Evolutionary conservation across 306 rosid species (phyloP).

Genomic region (Carpinus fangiana): DNA sequence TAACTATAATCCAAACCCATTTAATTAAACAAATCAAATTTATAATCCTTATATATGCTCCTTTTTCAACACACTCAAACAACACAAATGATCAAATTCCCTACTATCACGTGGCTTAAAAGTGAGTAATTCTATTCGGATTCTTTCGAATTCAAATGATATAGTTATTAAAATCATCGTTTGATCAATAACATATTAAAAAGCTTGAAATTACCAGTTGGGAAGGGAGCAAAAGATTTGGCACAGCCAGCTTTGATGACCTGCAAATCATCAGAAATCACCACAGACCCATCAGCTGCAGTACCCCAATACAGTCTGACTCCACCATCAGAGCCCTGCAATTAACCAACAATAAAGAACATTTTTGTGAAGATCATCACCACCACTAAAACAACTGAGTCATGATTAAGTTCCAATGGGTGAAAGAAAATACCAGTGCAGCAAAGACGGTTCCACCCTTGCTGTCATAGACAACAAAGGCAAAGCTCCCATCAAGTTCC

Average conservation of each 20-base stretch:
- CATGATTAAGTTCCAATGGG: background rate
- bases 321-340: constrained; percentile 95
- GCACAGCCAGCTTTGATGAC: constrained; percentile 94
- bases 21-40: too few species aligned
- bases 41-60: too few species aligned
- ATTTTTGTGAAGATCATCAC: background rate
- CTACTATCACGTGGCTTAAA: too few species aligned
- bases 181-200: too few species aligned
- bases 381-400: background rate
- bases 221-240: constrained; percentile 97
- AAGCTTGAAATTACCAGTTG: constrained; percentile 49
- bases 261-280: constrained; percentile 82
- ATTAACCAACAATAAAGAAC: background rate
- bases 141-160: too few species aligned
- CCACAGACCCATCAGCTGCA: constrained; percentile 96
- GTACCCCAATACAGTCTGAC: constrained; percentile 91
- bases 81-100: too few species aligned
- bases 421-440: constrained; percentile 61
- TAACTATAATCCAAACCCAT: too few species aligned
- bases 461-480: constrained; percentile 96
- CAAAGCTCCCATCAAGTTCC: constrained; percentile 93
- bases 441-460: constrained; percentile 77
- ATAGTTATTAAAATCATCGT: too few species aligned
- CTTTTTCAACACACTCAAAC: too few species aligned
- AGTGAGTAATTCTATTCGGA: too few species aligned